Base-by-base conservation (phyloP, 2,329 filamentous ascomycete genomes). In the Chrysoporthe austroafricana region DNA sequence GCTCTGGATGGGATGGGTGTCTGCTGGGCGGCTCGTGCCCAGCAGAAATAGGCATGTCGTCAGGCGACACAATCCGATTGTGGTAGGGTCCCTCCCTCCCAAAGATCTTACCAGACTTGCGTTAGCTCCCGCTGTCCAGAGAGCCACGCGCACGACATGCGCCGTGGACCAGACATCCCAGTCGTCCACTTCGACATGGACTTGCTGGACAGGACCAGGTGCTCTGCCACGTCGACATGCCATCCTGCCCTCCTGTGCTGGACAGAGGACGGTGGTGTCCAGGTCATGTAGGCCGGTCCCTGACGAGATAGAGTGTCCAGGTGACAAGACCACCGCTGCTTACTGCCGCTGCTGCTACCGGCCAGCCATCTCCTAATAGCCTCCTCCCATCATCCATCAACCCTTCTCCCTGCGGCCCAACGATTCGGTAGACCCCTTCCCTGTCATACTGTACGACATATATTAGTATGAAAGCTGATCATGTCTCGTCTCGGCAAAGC, bases 111-210 rank as follows among this genome's bases (percentile, higher is more conserved):
- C 21, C 63, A 61, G 56, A 52, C 59, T 59, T 62, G 67, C 63
- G 59, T 69, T 69, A 69, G 67, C 63, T 69, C 67, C 67, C 64
- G 67, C 61, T 34, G 48, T 50, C 60, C 57, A 44, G n/a, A 56
- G 61, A 59, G 62, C 57, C 61, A 67, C 52, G 46, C 52, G 48
- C 50, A 56, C 50, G 62, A 56, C 48, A 63, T 44, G 21, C 34
- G 32, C 26, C 52, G 46, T 54, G 34, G 58, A 59, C 62, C 43
- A 62, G 57, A 56, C 42, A 60, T 57, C 56, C 44, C 63, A 54
- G 44, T 56, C 46, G 32, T 36, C 26, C n/a, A 8, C 7, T 26
- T 57, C 16, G 43, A 52, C 62, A 62, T 60, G 63, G 57, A 68
- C 44, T 62, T 21, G 62, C 58, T 16, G 9, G 44, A 14, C 32